Conservation (phyloP, 768 basidiomycete genomes). For the Lactarius trivialis region DNA sequence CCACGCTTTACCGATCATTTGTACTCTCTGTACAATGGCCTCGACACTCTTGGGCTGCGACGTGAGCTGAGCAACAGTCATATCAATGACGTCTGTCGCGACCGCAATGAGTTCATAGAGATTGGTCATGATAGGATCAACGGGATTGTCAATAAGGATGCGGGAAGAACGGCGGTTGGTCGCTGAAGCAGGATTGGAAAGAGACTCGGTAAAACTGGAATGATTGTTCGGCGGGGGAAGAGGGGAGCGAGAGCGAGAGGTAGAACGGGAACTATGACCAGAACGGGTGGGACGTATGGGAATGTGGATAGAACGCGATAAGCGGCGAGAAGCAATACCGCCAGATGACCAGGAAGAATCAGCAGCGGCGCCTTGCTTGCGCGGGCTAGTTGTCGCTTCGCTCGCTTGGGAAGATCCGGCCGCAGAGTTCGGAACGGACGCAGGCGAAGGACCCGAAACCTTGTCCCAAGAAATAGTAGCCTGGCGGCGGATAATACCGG, state of each 20-base stretch:
- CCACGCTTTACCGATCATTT: conserved; percentile 90
- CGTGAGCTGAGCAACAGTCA: conserved; percentile 79
- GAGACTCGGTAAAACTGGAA: conserved; percentile 52
- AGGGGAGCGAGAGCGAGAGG: conserved; percentile 91
- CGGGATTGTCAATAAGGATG: conserved; percentile 75
- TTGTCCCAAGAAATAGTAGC: conserved; percentile 62
- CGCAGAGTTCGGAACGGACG: conserved; percentile 52
- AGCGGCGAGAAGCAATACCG: conserved; percentile 60
- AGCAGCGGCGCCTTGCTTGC: conserved; percentile 46
- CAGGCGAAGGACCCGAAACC: conserved; percentile 44
- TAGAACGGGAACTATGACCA: conserved; percentile 84
- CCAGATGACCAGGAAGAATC: conserved; percentile 17
- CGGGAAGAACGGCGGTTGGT: conserved; percentile 73
- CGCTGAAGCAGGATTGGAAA: conserved; percentile 26
- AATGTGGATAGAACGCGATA: conserved; percentile 81
- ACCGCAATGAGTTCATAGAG: conserved; percentile 90
- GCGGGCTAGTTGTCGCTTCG: conserved; percentile 53
- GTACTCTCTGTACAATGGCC: conserved; percentile 82
- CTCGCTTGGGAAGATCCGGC: conserved; percentile 18
- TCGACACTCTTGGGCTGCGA: conserved; percentile 80
- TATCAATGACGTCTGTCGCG: conserved; percentile 90
- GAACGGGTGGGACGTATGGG: conserved; percentile 59
- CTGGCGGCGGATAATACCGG: conserved; percentile 62
- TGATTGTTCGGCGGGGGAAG: conserved; percentile 74
- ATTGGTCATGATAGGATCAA: conserved; percentile 84